A percentile compares a stretch with the other conserved stretches of the same genome.
phyloP scores from a whole-genome alignment of 371 early-diverging fungal genomes.

The Haplosporangium sp. region DNA sequence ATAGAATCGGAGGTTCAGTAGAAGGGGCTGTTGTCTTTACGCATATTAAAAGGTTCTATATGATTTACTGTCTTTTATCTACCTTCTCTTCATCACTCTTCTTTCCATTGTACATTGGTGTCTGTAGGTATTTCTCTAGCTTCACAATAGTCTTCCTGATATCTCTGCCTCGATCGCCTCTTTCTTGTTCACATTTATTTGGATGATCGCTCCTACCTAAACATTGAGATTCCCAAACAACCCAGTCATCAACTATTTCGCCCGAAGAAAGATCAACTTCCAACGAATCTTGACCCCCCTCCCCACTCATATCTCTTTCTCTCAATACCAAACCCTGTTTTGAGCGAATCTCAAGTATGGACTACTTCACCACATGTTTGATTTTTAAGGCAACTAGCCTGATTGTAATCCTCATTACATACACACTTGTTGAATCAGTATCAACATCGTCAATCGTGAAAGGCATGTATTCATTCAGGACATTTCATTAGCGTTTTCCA shows the following conservation, averaged over 20 bases:
- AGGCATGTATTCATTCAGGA: slow-evolving; percentile 5
- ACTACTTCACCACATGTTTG: neutral
- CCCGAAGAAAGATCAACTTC: neutral
- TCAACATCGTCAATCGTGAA: slow-evolving; percentile 5
- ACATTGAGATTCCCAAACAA: neutral
- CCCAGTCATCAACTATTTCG: neutral
- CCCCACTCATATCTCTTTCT: neutral
- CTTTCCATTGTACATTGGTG: neutral
- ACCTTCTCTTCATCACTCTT: neutral
- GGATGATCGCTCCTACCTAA: neutral
- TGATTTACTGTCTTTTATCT: slow-evolving; percentile 3
- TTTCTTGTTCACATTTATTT: neutral
- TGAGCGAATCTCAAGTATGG: slow-evolving; percentile 2
- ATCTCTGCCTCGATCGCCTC: neutral
- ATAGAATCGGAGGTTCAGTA: neutral
- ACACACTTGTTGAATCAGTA: neutral
- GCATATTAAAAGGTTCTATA: neutral
- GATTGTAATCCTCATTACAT: neutral
- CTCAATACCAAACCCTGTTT: neutral
- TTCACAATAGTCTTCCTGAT: neutral
- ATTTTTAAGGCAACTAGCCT: slow-evolving; percentile 8
- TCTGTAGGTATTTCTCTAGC: neutral
- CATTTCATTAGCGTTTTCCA: neutral
- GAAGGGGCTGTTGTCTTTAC: neutral
- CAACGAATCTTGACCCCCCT: neutral